phyloP scores from a whole-genome alignment of 2,329 filamentous ascomycete genomes.

The Aspergillus sp. region DNA sequence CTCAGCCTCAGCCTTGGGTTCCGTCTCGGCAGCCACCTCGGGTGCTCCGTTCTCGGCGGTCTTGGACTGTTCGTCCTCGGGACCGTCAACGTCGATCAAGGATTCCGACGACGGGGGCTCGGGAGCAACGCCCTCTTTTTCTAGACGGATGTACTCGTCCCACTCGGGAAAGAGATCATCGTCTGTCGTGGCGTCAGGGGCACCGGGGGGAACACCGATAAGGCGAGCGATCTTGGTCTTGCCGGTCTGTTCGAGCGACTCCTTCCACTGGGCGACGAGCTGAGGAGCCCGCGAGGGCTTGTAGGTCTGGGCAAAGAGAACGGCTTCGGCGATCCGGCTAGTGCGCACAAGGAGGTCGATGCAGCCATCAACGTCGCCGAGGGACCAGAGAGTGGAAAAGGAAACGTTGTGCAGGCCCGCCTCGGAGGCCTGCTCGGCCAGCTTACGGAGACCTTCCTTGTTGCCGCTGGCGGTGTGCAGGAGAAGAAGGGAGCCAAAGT shows the following conservation, averaged over 20 bases:
- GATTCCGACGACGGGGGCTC: conserved; percentile 39
- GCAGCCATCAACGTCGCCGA: conserved; percentile 79
- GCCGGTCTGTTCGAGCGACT: conserved; percentile 75
- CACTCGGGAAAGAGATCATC: conserved; percentile 94
- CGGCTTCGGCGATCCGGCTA: conserved; percentile 77
- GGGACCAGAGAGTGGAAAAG: conserved; percentile 85
- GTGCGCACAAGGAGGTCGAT: conserved; percentile 78
- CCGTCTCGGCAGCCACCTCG: conserved; percentile 28
- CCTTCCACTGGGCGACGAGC: conserved; percentile 78
- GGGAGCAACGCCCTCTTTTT: conserved; percentile 64
- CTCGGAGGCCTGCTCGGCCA: conserved; percentile 73
- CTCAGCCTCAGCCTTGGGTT: not conserved
- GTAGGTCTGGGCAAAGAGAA: conserved; percentile 92
- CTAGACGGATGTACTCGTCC: conserved; percentile 83
- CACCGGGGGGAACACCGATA: conserved; percentile 77
- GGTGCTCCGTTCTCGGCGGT: conserved; percentile 34
- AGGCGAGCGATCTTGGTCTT: conserved; percentile 82
- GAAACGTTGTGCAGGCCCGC: conserved; percentile 86
- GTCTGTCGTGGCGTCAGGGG: conserved; percentile 53
- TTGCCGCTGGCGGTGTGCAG: conserved; percentile 85
- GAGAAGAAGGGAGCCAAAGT: conserved; percentile 83
- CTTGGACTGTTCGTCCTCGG: conserved; percentile 30
- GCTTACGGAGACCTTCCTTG: conserved; percentile 66
- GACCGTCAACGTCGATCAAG: conserved; percentile 43
- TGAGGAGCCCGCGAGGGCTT: conserved; percentile 73